Evolutionary conservation across 169 alveolate species (phyloP).

Genomic region (Cryptosporidium bovis): DNA sequence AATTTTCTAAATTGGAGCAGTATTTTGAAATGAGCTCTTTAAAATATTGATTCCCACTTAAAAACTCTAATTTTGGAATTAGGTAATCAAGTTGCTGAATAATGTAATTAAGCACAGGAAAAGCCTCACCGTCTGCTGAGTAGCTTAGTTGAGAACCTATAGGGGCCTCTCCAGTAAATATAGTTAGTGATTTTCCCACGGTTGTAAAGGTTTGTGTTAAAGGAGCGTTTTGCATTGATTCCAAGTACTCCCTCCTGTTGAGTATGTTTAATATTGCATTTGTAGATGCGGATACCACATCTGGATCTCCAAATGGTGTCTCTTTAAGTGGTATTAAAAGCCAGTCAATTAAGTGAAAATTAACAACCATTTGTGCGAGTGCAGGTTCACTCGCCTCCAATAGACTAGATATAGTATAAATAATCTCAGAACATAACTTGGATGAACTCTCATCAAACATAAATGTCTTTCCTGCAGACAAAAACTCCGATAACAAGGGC

Average conservation of each 20-base stretch:
- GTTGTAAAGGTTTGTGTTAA: constrained; percentile 13
- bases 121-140: constrained; percentile 12
- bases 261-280: constrained; percentile 20
- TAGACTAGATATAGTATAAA: constrained; percentile 25
- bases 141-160: constrained; percentile 8
- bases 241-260: constrained; percentile 29
- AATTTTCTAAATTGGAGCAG: constrained; percentile 33
- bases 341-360: constrained; percentile 72
- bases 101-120: constrained; percentile 44
- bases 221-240: constrained; percentile 40
- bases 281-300: constrained; percentile 49
- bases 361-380: constrained; percentile 54
- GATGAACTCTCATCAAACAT: constrained; percentile 45
- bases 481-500: constrained; percentile 54
- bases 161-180: constrained; percentile 34
- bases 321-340: constrained; percentile 60
- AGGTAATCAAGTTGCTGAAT: constrained; percentile 59
- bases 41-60: constrained; percentile 51
- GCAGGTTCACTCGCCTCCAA: constrained; percentile 35
- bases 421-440: constrained; percentile 52
- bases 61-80: constrained; percentile 52
- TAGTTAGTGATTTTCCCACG: constrained; percentile 22
- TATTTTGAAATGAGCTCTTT: constrained; percentile 32
- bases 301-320: constrained; percentile 66
- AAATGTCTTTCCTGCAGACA: constrained; percentile 29